Evolutionary conservation across 2,329 filamentous ascomycete species (phyloP).

Genomic region (Didymella keratinophila): DNA sequence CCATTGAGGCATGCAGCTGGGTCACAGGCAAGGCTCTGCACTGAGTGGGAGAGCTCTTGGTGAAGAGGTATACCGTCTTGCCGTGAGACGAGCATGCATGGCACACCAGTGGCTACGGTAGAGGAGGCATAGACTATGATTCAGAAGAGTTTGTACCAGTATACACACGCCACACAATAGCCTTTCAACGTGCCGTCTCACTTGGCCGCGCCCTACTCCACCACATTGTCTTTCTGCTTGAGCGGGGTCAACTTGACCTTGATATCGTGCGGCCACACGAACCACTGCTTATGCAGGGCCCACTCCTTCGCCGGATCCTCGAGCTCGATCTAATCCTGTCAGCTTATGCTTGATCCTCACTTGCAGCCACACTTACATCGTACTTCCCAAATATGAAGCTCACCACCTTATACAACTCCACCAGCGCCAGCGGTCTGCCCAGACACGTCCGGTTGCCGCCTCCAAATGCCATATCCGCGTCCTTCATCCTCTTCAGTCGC

Average conservation of each 20-base stretch:
- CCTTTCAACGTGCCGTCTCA: not conserved
- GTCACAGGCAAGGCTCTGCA: not conserved
- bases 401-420: constrained; percentile 59
- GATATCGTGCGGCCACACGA: constrained; percentile 50
- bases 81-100: not conserved
- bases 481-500: constrained; percentile 45
- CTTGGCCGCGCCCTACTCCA: not conserved
- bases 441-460: constrained; percentile 42
- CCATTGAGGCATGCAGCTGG: not conserved
- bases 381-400: constrained; percentile 59
- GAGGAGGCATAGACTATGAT: not conserved
- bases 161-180: not conserved
- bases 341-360: not conserved
- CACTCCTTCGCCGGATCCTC: constrained; percentile 49
- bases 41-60: not conserved
- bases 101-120: not conserved
- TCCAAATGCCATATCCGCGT: constrained; percentile 43
- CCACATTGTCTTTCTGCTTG: constrained; percentile 3
- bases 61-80: not conserved
- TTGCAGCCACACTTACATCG: constrained; percentile 44
- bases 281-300: constrained; percentile 54
- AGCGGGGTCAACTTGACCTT: constrained; percentile 35
- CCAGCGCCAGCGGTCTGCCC: constrained; percentile 38
- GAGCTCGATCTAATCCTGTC: constrained; percentile 42
- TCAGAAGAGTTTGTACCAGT: not conserved